Evolutionary conservation across 2,329 filamentous ascomycete species (phyloP).

Genomic region (Chrysoporthe cubensis): DNA sequence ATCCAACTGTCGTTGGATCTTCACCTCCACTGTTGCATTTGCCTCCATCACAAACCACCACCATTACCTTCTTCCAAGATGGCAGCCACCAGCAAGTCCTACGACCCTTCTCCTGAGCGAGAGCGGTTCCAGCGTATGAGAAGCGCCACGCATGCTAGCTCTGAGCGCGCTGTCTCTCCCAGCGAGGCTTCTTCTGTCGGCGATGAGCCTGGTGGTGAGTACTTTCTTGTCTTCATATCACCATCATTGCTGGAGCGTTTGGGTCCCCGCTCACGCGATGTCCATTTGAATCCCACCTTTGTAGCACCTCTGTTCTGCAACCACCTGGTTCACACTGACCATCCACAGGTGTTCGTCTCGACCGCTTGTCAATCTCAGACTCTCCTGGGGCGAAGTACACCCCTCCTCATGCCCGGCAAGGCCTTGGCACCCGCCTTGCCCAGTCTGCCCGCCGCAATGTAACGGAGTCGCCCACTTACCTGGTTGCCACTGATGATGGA

Average conservation of each 20-base stretch:
- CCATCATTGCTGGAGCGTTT: not conserved
- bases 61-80: conserved; percentile 6
- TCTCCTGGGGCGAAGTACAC: conserved; percentile 18
- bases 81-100: conserved; percentile 21
- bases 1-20: not conserved
- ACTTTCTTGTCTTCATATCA: not conserved
- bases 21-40: not conserved
- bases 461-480: conserved; percentile 5
- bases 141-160: conserved; percentile 6
- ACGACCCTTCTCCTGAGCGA: conserved; percentile 15
- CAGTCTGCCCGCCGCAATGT: conserved; percentile 10
- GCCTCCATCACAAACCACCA: not conserved
- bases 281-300: not conserved
- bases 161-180: conserved; percentile 20
- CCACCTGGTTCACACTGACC: not conserved
- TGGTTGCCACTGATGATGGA: not conserved
- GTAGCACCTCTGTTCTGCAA: not conserved
- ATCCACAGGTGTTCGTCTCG: conserved; percentile 20
- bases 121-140: conserved; percentile 23
- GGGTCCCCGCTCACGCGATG: not conserved
- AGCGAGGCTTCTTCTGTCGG: conserved; percentile 21
- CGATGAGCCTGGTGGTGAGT: conserved; percentile 21
- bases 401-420: conserved; percentile 20
- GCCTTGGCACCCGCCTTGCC: conserved; percentile 11
- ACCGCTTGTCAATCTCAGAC: conserved; percentile 10